phyloP scores from a whole-genome alignment of 2,329 filamentous ascomycete species.

The Penicillium frequentans region DNA sequence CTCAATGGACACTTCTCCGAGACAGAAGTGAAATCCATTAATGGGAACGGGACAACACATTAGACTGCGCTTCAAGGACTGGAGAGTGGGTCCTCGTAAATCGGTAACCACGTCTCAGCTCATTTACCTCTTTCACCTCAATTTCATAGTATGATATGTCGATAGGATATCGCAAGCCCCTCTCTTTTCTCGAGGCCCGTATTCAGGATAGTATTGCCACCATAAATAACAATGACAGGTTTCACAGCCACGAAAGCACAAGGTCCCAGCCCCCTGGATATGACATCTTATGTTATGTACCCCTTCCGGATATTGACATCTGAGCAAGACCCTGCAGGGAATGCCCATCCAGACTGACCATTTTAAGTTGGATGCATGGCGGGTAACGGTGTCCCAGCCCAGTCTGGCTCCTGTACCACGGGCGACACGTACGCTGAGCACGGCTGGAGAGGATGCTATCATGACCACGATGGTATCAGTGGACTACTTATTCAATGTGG shows the following conservation, averaged over 20 bases:
- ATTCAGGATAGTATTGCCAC: neutral
- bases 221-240: neutral
- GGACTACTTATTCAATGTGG: neutral
- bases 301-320: neutral
- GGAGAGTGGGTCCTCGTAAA: neutral
- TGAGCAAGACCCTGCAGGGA: conserved; percentile 6
- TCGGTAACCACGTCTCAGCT: neutral
- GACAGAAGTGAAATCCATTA: neutral
- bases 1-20: neutral
- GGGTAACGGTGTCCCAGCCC: neutral
- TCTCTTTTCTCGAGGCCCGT: neutral
- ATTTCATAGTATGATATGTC: neutral
- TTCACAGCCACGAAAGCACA: neutral
- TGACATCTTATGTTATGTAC: neutral
- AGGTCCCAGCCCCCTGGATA: neutral
- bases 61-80: neutral
- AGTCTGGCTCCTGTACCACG: conserved; percentile 2
- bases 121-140: conserved; percentile 1
- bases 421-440: conserved; percentile 4
- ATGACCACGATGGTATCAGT: neutral
- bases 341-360: neutral
- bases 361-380: conserved; percentile 6
- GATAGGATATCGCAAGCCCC: neutral
- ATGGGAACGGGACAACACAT: neutral
- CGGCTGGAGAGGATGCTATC: neutral